A percentile compares a stretch with the other conserved stretches of the same genome.
phyloP scores from a whole-genome alignment of 495 filamentous ascomycete genomes.

The Aspergillus taichungensis region DNA sequence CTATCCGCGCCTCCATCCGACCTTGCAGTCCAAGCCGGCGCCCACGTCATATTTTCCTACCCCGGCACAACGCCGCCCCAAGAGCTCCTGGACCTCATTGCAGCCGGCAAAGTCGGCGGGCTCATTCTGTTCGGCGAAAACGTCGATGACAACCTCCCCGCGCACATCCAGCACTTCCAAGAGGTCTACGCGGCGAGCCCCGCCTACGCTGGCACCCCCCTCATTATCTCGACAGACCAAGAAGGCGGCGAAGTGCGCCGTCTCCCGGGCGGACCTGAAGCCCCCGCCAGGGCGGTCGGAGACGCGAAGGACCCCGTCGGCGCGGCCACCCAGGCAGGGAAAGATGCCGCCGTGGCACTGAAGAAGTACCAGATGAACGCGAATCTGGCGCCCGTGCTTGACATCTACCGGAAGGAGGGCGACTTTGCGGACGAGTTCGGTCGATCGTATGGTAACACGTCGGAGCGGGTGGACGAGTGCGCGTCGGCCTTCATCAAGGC shows the following conservation, averaged over 20 bases:
- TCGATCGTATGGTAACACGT: slow-evolving; percentile 22
- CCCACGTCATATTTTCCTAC: slow-evolving; percentile 32
- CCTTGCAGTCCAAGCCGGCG: slow-evolving; percentile 8
- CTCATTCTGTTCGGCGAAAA: slow-evolving; percentile 30
- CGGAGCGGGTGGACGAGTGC: slow-evolving; percentile 15
- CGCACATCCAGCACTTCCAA: slow-evolving; percentile 16
- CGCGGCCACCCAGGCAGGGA: slow-evolving; percentile 18
- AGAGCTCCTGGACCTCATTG: slow-evolving; percentile 19
- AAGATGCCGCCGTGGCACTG: slow-evolving; percentile 15
- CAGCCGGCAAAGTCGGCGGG: slow-evolving; percentile 24
- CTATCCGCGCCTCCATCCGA: neutral
- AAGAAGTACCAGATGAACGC: slow-evolving; percentile 16
- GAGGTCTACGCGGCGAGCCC: slow-evolving; percentile 17
- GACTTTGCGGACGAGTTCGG: slow-evolving; percentile 22
- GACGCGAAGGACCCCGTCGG: slow-evolving; percentile 10
- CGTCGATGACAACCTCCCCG: slow-evolving; percentile 16
- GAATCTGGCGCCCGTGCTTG: slow-evolving; percentile 26
- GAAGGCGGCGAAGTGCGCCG: slow-evolving; percentile 26
- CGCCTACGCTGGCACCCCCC: slow-evolving; percentile 14
- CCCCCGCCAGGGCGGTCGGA: slow-evolving; percentile 23
- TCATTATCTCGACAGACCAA: slow-evolving; percentile 32
- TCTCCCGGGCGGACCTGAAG: slow-evolving; percentile 22
- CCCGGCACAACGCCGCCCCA: slow-evolving; percentile 16
- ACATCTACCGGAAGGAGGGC: slow-evolving; percentile 19
- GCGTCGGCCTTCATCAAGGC: slow-evolving; percentile 18